Evolutionary conservation across 2,329 filamentous ascomycete species (phyloP).

Genomic region (Verticillium nonalfalfae): DNA sequence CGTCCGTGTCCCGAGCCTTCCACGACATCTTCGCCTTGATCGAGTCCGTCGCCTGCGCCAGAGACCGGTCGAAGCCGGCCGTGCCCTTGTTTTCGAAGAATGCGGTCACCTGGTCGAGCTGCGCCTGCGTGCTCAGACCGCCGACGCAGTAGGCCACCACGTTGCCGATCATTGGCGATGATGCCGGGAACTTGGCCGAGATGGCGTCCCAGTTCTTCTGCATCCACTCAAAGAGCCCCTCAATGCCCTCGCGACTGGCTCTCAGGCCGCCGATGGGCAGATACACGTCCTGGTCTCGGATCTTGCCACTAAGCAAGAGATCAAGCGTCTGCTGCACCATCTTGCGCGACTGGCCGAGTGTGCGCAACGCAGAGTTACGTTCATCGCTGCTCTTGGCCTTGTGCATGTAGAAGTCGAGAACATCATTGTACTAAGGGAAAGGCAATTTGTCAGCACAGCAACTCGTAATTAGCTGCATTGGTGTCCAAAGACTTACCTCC

Average conservation of each 20-base stretch:
- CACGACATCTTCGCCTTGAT: constrained; percentile 81
- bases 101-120: constrained; percentile 66
- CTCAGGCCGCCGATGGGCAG: constrained; percentile 77
- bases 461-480: background rate
- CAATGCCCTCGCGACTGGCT: constrained; percentile 68
- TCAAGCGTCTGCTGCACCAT: constrained; percentile 77
- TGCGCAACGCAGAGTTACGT: constrained; percentile 84
- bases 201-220: constrained; percentile 84
- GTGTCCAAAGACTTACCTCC: constrained; percentile 49
- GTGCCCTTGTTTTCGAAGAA: constrained; percentile 83
- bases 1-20: constrained; percentile 68
- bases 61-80: constrained; percentile 75
- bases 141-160: constrained; percentile 79
- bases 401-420: constrained; percentile 52
- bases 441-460: constrained; percentile 6
- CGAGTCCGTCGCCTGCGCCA: constrained; percentile 84
- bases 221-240: constrained; percentile 78
- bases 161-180: constrained; percentile 75
- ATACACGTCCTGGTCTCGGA: constrained; percentile 94
- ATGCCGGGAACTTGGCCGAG: constrained; percentile 76
- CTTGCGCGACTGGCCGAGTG: constrained; percentile 71
- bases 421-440: constrained; percentile 57
- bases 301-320: constrained; percentile 69
- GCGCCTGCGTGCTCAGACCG: constrained; percentile 70
- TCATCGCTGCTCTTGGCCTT: constrained; percentile 50